Evolutionary conservation across 768 basidiomycete species (phyloP), one percentile per base, ranked within the genome.

Genomic region (Rhizopogon vulgaris): DNA sequence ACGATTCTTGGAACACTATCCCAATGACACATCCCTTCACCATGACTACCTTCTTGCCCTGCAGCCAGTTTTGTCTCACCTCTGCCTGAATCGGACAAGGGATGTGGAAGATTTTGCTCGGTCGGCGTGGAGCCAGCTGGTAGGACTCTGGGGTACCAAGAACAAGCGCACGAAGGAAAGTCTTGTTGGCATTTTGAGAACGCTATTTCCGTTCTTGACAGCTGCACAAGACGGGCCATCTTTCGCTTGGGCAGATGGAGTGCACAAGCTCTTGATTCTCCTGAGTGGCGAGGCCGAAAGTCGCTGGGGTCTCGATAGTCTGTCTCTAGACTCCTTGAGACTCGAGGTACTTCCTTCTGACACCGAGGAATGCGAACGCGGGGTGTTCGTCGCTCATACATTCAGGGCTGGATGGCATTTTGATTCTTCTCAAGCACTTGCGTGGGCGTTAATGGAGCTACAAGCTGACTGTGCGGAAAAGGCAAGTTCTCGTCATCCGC

Each of bases 371-470:
- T 38, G 48, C 25, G 60, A 63, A 6, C 62, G 56, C 22, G 64
- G 60, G 15, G 73, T 84, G 3, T 94, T 91, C 56, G 65, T 76
- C 24, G 78, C 83, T 0, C 71, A 65, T 24, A 87, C 87, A 1
- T 90, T 91, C 64, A 73, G 83, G 49, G 77, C 84, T 38, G 91
- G 90, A 5, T 80, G 76, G 73, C 78, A 81, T 57, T 91, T 98
- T 60, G 81, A 82, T 53, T 55, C 74, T 0, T 72, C 64, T 17
- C 85, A 92, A 63, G 89, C 88, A 1, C 66, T 89, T 30, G 75
- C 84, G 0, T 96, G 94, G 94, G 78, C 82, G 6, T 73, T 85
- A 6, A 69, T 93, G 6, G 84, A 92, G 63, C 69, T 94, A 18
- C 87, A 89, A 53, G 87, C 90, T 3, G 89, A 91, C 63, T 87